Conservation (phyloP, 2,329 filamentous ascomycete species). For the Xylariaceae sp. region DNA sequence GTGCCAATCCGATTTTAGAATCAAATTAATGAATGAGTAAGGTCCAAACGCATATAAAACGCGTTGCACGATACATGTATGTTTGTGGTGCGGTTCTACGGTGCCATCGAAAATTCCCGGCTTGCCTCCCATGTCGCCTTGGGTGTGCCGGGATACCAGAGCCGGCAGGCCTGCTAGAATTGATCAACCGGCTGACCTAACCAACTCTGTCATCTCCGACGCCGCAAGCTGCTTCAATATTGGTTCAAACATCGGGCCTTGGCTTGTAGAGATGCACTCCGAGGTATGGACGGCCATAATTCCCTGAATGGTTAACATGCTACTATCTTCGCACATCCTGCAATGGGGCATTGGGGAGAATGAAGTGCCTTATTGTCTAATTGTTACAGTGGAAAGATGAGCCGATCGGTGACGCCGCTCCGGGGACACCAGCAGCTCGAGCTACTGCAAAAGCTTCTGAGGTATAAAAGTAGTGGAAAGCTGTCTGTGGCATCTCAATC, state of each 20-base stretch:
- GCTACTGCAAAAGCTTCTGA: background rate
- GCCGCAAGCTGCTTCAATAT: conserved; percentile 20
- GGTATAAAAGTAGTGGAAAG: background rate
- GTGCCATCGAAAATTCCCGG: too few relatives aligned
- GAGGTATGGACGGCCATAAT: conserved; percentile 30
- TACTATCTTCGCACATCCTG: conserved; percentile 1
- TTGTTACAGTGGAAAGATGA: too few relatives aligned
- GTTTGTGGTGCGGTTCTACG: too few relatives aligned
- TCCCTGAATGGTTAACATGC: conserved; percentile 26
- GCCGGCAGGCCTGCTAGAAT: too few relatives aligned
- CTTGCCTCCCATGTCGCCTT: too few relatives aligned
- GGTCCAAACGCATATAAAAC: background rate
- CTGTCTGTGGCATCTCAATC: background rate
- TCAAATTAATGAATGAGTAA: too few relatives aligned
- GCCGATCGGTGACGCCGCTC: too few relatives aligned
- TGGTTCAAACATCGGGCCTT: conserved; percentile 23
- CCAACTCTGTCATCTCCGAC: conserved; percentile 22
- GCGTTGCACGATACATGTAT: too few relatives aligned
- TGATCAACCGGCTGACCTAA: conserved; percentile 18
- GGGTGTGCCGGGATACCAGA: too few relatives aligned
- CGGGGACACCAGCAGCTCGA: background rate
- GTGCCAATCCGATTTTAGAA: too few relatives aligned
- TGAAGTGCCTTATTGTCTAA: conserved; percentile 3
- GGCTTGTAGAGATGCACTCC: conserved; percentile 25
- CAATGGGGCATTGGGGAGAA: conserved; percentile 4